phyloP scores from a whole-genome alignment of 1,284 basidiomycete genomes.

The Leccinum ponderosum region DNA sequence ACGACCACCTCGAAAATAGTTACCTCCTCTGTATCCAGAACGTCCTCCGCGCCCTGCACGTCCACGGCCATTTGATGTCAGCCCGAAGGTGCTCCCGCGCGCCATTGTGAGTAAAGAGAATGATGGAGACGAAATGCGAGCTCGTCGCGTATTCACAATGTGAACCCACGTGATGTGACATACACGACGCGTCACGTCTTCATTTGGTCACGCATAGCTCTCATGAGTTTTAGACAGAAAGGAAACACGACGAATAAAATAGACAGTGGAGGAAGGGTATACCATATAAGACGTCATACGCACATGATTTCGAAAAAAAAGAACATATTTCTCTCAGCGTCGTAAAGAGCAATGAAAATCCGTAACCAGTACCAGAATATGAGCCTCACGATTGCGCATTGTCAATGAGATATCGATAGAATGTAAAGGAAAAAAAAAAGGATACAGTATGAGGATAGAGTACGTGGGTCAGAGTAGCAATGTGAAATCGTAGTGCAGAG shows the following conservation, averaged over 20 bases:
- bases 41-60: conserved; percentile 48
- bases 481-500: conserved; percentile 13
- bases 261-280: not conserved
- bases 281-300: conserved; percentile 21
- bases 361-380: conserved; percentile 23
- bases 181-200: conserved; percentile 25
- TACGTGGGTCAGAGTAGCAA: conserved; percentile 16
- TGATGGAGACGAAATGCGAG: not conserved
- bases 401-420: not conserved
- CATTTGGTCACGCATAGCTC: too few species aligned
- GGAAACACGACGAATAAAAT: not conserved
- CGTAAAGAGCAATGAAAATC: conserved; percentile 12
- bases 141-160: conserved; percentile 5
- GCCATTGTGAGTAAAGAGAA: conserved; percentile 18
- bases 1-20: conserved; percentile 39
- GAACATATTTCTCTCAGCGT: not conserved
- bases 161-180: conserved; percentile 28
- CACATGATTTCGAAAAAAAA: conserved; percentile 10
- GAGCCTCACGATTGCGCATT: conserved; percentile 4
- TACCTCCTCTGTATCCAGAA: conserved; percentile 46
- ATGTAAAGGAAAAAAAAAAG: conserved; percentile 7
- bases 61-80: conserved; percentile 33
- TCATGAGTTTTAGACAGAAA: too few species aligned
- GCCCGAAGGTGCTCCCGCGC: not conserved
- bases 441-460: conserved; percentile 3